Conservation (phyloP, 768 basidiomycete genomes). For the Mycena haematopus region DNA sequence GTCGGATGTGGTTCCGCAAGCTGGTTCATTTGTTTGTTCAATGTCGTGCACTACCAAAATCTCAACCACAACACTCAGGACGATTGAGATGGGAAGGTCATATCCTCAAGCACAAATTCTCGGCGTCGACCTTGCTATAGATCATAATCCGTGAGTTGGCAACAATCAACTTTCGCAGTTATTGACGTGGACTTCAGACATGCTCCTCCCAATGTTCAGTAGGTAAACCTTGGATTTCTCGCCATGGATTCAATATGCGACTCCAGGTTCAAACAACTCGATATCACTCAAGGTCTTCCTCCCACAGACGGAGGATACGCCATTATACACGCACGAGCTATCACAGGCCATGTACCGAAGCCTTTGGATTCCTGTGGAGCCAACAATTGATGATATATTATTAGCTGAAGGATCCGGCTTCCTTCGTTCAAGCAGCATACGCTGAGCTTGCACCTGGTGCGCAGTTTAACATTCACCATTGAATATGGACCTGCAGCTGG, state of each 20-base stretch:
- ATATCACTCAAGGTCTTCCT: slow-evolving; percentile 1
- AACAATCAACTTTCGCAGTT: neutral
- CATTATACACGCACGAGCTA: slow-evolving; percentile 4
- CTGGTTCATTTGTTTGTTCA: neutral
- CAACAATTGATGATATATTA: neutral
- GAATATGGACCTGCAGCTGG: no score
- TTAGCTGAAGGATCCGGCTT: slow-evolving; percentile 3
- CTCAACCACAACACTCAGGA: neutral
- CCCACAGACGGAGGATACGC: neutral
- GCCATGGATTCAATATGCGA: neutral
- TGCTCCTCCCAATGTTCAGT: slow-evolving; percentile 1
- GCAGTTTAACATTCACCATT: neutral
- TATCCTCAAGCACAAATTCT: slow-evolving; percentile 1
- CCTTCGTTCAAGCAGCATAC: neutral
- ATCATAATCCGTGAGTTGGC: neutral
- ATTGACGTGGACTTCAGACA: neutral
- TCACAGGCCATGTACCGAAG: neutral
- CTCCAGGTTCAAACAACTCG: neutral
- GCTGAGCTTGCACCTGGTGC: neutral
- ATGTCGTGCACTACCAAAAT: neutral
- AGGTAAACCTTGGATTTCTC: neutral
- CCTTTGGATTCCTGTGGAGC: neutral
- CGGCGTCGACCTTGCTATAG: slow-evolving; percentile 1
- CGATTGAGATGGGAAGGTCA: neutral
- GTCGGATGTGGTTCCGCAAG: slow-evolving; percentile 1